Evolutionary conservation across 1,284 basidiomycete genomes (phyloP).

Genomic region (Tylopilus orsonianus): DNA sequence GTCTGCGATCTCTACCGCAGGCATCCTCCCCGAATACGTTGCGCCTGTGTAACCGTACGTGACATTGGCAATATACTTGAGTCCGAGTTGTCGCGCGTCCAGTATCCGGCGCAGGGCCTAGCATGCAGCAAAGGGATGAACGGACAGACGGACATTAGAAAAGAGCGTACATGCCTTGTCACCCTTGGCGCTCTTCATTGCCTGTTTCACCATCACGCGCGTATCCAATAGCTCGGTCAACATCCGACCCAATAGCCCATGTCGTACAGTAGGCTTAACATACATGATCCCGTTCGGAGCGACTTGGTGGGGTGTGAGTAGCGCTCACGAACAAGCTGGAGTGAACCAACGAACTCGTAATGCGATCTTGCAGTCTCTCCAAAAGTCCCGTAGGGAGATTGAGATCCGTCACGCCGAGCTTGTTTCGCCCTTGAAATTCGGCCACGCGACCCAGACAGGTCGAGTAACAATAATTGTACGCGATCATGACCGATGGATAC

Average conservation of each 20-base stretch:
- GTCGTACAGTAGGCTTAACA: constrained; percentile 83
- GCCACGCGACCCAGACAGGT: constrained; percentile 91
- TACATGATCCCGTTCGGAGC: constrained; percentile 95
- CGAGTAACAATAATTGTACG: constrained; percentile 96
- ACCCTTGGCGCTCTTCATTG: constrained; percentile 77
- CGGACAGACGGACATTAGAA: neutral
- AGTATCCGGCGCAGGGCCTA: constrained; percentile 75
- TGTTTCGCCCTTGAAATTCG: constrained; percentile 84
- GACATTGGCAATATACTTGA: constrained; percentile 88
- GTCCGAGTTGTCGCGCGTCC: constrained; percentile 84
- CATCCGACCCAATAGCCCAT: constrained; percentile 89
- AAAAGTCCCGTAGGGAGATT: constrained; percentile 70
- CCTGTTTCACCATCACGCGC: constrained; percentile 96
- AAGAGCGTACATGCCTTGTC: constrained; percentile 61
- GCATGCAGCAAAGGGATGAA: neutral
- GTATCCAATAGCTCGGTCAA: constrained; percentile 91
- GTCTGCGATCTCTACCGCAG: constrained; percentile 96
- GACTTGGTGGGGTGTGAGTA: constrained; percentile 48
- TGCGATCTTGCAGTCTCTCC: constrained; percentile 67
- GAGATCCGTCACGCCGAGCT: constrained; percentile 85
- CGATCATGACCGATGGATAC: constrained; percentile 98
- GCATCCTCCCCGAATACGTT: constrained; percentile 95
- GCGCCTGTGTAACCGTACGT: constrained; percentile 96
- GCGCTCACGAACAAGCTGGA: neutral
- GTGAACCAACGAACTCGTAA: constrained; percentile 55